phyloP scores from a whole-genome alignment of 495 filamentous ascomycete genomes.

The Immersiella caudata region DNA sequence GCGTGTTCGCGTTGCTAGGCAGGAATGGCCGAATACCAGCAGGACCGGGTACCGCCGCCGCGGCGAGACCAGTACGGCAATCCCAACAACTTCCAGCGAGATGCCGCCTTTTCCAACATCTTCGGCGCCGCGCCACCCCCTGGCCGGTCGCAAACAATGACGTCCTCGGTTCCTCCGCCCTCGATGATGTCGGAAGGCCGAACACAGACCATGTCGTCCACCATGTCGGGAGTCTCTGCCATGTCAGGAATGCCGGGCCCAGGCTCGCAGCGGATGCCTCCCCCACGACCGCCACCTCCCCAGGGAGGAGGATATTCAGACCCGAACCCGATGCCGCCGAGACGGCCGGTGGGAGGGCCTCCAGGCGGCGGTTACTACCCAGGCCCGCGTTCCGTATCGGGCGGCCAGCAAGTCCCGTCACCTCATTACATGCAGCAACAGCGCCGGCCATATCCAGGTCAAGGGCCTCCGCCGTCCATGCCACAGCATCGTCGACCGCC shows the following conservation, averaged over 20 bases:
- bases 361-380: slow-evolving; percentile 59
- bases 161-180: slow-evolving; percentile 59
- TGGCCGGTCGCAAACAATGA: slow-evolving; percentile 87
- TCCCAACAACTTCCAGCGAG: slow-evolving; percentile 75
- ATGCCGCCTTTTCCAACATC: slow-evolving; percentile 95
- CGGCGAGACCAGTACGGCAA: slow-evolving; percentile 64
- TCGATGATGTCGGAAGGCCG: slow-evolving; percentile 59
- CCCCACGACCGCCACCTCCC: slow-evolving; percentile 59
- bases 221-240: slow-evolving; percentile 66
- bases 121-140: slow-evolving; percentile 87
- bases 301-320: slow-evolving; percentile 52
- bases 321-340: slow-evolving; percentile 30
- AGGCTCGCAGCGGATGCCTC: slow-evolving; percentile 61
- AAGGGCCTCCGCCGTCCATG: slow-evolving; percentile 23
- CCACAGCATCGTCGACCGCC: slow-evolving; percentile 29
- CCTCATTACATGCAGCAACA: slow-evolving; percentile 42
- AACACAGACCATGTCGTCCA: slow-evolving; percentile 87
- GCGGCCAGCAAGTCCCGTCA: slow-evolving; percentile 45
- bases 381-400: slow-evolving; percentile 55
- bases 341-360: slow-evolving; percentile 47
- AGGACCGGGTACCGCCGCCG: slow-evolving; percentile 68
- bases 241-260: slow-evolving; percentile 2
- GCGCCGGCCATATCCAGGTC: slow-evolving; percentile 58
- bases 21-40: slow-evolving; percentile 85
- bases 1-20: background rate